These are phyloP conservation scores for Protoeuglena noctilucae DNA, from an alignment of 139 green algal species.

Conservation along the genomic window DNA sequence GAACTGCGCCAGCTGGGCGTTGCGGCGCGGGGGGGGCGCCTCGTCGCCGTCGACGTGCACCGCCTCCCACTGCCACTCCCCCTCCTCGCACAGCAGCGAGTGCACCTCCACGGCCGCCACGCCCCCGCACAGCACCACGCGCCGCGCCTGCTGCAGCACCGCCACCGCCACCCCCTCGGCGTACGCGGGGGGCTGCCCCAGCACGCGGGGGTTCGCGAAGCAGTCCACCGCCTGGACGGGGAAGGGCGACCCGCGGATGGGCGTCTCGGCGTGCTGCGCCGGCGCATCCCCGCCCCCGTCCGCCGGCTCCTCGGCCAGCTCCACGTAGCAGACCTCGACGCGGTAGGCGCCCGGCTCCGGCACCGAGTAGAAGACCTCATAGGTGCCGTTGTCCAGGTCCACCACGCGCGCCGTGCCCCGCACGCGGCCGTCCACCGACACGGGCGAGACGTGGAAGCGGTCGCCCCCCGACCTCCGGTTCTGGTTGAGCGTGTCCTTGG, in stretches of 20 bases:
- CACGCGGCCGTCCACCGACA: constrained; percentile 30
- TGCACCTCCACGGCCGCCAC: constrained; percentile 25
- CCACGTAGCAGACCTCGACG: background rate
- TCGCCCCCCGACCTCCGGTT: constrained; percentile 58
- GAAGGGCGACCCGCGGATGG: constrained; percentile 58
- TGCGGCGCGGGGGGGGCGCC: too few relatives aligned
- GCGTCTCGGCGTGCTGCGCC: constrained; percentile 9
- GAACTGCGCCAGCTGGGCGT: background rate
- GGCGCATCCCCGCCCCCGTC: too few relatives aligned
- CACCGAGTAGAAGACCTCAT: constrained; percentile 39
- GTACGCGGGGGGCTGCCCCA: constrained; percentile 33
- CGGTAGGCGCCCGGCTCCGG: constrained; percentile 9
- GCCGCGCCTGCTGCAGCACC: constrained; percentile 19
- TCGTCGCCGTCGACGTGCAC: background rate
- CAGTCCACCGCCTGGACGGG: constrained; percentile 35
- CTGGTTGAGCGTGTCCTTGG: constrained; percentile 50
- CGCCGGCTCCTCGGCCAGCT: background rate
- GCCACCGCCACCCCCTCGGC: constrained; percentile 21
- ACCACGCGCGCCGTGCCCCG: constrained; percentile 29
- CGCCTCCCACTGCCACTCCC: background rate
- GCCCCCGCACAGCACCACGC: constrained; percentile 52
- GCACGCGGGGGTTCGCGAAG: constrained; percentile 41
- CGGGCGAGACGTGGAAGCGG: constrained; percentile 36
- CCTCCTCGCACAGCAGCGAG: background rate
- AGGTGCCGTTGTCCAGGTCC: constrained; percentile 51